Evolutionary conservation across 495 filamentous ascomycete species (phyloP).

Genomic region (Daldinia vernicosa): DNA sequence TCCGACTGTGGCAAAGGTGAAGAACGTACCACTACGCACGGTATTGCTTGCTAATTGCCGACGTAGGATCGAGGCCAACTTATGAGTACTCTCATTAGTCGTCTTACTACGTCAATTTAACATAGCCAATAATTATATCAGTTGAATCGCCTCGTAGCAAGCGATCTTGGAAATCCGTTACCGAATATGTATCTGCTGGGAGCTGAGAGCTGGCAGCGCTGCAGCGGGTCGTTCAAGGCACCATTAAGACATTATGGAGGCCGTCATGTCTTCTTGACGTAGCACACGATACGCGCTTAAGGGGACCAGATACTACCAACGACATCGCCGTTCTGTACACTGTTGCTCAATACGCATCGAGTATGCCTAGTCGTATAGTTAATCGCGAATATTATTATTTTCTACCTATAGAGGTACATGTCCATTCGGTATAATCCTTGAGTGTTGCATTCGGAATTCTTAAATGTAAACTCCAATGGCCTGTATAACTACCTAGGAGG

Average conservation of each 20-base stretch:
- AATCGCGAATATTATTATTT: neutral
- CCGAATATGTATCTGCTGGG: neutral
- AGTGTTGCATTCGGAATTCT: neutral
- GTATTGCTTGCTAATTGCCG: neutral
- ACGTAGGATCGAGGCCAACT: conserved; percentile 14
- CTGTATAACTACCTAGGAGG: neutral
- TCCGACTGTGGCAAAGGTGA: conserved; percentile 30
- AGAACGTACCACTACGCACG: neutral
- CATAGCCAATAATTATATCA: conserved; percentile 6
- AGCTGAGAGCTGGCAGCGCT: neutral
- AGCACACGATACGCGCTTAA: neutral
- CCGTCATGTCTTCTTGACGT: neutral
- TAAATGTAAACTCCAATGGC: neutral
- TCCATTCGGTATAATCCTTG: neutral
- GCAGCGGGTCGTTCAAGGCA: neutral
- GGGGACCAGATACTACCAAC: neutral
- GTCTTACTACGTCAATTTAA: neutral
- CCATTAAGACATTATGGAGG: neutral
- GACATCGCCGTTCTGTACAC: neutral
- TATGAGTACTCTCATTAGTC: neutral
- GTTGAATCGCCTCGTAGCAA: neutral
- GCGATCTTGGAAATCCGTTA: neutral
- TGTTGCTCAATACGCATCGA: neutral
- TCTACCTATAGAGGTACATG: neutral
- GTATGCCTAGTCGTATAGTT: neutral